Percentiles rank a stretch among this genome's conserved stretches.
phyloP scores from a whole-genome alignment of 2,329 filamentous ascomycete species.

The Neonectria ditissima region DNA sequence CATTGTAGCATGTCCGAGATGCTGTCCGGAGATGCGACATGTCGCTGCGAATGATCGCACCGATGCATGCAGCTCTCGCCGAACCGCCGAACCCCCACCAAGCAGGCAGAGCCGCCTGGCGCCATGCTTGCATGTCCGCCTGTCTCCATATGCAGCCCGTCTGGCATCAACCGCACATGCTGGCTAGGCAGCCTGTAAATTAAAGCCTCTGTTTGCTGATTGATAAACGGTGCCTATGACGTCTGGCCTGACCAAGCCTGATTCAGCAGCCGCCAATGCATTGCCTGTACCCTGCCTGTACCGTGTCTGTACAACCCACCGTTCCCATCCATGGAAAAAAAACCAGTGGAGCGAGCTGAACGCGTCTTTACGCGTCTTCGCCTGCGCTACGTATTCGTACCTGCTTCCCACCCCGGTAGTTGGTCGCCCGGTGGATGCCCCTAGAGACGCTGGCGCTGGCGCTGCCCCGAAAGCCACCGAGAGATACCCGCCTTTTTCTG shows the following conservation, averaged over 20 bases:
- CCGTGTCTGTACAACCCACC: not conserved
- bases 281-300: not conserved
- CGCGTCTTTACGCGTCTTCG: slow-evolving; percentile 41
- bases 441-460: slow-evolving; percentile 31
- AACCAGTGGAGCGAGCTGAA: slow-evolving; percentile 15
- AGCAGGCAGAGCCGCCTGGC: slow-evolving; percentile 14
- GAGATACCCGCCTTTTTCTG: slow-evolving; percentile 26
- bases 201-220: slow-evolving; percentile 45
- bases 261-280: slow-evolving; percentile 35
- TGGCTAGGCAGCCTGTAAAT: not conserved
- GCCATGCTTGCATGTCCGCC: slow-evolving; percentile 26
- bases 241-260: slow-evolving; percentile 41
- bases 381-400: slow-evolving; percentile 24
- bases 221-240: slow-evolving; percentile 46
- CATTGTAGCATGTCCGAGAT: slow-evolving; percentile 27
- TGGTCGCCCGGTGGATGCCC: slow-evolving; percentile 36
- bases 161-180: slow-evolving; percentile 38
- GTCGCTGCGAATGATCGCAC: slow-evolving; percentile 24
- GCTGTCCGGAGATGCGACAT: slow-evolving; percentile 1
- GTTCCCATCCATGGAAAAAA: slow-evolving; percentile 15
- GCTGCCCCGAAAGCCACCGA: slow-evolving; percentile 33
- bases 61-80: slow-evolving; percentile 31
- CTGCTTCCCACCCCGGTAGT: slow-evolving; percentile 36
- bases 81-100: slow-evolving; percentile 31
- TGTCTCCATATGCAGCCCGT: slow-evolving; percentile 27